Evolutionary conservation across 768 basidiomycete species (phyloP).

Genomic region (Mycena sanguinolenta): DNA sequence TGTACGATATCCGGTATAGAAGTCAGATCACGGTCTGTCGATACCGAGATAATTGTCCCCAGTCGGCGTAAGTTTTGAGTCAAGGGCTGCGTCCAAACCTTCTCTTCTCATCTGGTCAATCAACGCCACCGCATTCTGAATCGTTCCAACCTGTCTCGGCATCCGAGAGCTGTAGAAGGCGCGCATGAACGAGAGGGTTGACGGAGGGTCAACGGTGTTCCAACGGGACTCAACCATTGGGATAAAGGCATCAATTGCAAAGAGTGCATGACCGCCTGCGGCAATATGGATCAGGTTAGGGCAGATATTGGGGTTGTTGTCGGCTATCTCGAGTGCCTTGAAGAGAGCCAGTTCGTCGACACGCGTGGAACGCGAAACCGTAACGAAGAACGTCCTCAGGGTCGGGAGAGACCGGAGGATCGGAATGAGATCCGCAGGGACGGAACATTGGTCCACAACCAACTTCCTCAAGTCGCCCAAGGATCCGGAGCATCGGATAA

Average conservation of each 20-base stretch:
- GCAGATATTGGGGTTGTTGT: background rate
- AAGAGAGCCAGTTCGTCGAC: background rate
- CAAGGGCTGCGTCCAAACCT: background rate
- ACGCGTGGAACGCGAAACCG: background rate
- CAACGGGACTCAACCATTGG: background rate
- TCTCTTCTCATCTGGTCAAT: background rate
- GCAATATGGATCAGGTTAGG: background rate
- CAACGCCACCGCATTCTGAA: background rate
- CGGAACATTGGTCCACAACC: background rate
- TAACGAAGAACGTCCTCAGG: background rate
- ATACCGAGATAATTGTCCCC: background rate
- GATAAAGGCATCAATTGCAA: background rate
- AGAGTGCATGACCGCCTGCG: background rate
- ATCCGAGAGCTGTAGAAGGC: background rate
- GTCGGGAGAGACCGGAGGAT: background rate
- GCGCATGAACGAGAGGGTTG: background rate
- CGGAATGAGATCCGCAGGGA: background rate
- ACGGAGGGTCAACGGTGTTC: background rate
- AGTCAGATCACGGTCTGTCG: background rate
- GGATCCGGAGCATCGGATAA: background rate
- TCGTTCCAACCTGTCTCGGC: background rate
- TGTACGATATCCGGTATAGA: no score
- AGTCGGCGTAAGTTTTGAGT: background rate
- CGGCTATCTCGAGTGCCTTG: background rate
- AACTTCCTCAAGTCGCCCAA: background rate